Conservation (phyloP, 2,329 filamentous ascomycete genomes). For the Epicoccum nigrum region DNA sequence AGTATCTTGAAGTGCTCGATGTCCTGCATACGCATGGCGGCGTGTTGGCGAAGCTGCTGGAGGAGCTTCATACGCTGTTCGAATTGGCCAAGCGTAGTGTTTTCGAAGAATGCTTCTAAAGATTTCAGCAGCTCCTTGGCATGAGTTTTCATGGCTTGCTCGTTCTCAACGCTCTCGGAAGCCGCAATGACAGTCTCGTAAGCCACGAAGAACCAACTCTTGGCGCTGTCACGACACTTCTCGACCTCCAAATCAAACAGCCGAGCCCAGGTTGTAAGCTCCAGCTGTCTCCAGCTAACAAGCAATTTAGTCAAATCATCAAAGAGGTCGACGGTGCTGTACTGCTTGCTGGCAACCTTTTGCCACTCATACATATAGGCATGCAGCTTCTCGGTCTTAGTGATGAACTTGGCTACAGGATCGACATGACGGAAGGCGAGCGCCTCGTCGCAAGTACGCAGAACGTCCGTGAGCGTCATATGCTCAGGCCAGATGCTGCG, state of each 20-base stretch:
- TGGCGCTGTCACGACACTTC: conserved; percentile 77
- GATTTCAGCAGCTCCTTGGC: conserved; percentile 73
- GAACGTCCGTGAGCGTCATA: conserved; percentile 80
- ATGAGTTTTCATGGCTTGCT: conserved; percentile 67
- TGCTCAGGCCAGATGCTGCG: conserved; percentile 69
- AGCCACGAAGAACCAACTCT: conserved; percentile 94
- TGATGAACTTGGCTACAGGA: conserved; percentile 84
- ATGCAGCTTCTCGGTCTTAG: conserved; percentile 86
- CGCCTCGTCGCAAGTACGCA: conserved; percentile 75
- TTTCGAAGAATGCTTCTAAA: conserved; percentile 78
- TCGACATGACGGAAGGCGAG: conserved; percentile 78
- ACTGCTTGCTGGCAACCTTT: conserved; percentile 82
- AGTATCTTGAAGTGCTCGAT: conserved; percentile 59
- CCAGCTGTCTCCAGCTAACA: conserved; percentile 87
- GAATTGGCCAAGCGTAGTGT: conserved; percentile 83
- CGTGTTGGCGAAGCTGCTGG: conserved; percentile 64
- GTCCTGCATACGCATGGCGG: conserved; percentile 66
- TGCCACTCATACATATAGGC: conserved; percentile 92
- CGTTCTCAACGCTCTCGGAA: conserved; percentile 68
- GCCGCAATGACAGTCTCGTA: conserved; percentile 87
- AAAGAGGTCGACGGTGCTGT: conserved; percentile 72
- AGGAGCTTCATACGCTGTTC: conserved; percentile 74
- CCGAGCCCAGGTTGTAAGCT: conserved; percentile 89
- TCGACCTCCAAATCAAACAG: conserved; percentile 83
- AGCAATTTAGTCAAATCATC: conserved; percentile 80